Conservation (phyloP, 257 asterid species). For the Knoxia roxburghii region DNA sequence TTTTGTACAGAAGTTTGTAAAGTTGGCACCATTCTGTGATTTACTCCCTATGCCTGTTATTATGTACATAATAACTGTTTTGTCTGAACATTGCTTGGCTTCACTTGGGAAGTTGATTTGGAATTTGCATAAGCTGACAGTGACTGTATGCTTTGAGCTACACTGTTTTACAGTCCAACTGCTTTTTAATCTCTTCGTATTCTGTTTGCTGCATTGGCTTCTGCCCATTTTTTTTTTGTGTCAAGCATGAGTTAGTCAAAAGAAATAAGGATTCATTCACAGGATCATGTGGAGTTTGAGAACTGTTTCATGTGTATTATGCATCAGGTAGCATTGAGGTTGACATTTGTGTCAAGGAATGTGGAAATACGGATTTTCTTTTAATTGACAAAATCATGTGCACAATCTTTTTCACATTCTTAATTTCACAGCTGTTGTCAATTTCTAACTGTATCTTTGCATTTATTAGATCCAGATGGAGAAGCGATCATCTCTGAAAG, state of each 20-base stretch:
- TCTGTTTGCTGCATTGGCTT: not conserved
- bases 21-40: not conserved
- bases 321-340: too few relatives aligned
- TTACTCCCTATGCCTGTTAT: not conserved
- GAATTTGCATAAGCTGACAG: not conserved
- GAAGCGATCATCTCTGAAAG: constrained; percentile 63
- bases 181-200: not conserved
- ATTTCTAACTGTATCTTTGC: constrained; percentile 12
- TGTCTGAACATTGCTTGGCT: not conserved
- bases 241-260: not conserved
- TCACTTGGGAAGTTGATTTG: not conserved
- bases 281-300: not conserved
- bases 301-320: not conserved
- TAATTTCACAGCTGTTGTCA: not conserved
- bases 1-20: not conserved
- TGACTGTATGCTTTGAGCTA: not conserved
- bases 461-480: constrained; percentile 46
- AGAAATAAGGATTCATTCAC: too few relatives aligned
- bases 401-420: not conserved
- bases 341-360: not conserved
- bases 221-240: too few relatives aligned
- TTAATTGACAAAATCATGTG: not conserved
- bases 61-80: not conserved
- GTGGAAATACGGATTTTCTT: not conserved
- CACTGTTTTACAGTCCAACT: not conserved